A percentile compares a stretch with the other conserved stretches of the same genome.
Conservation (phyloP, 768 basidiomycete species). For the Trametes maxima region DNA sequence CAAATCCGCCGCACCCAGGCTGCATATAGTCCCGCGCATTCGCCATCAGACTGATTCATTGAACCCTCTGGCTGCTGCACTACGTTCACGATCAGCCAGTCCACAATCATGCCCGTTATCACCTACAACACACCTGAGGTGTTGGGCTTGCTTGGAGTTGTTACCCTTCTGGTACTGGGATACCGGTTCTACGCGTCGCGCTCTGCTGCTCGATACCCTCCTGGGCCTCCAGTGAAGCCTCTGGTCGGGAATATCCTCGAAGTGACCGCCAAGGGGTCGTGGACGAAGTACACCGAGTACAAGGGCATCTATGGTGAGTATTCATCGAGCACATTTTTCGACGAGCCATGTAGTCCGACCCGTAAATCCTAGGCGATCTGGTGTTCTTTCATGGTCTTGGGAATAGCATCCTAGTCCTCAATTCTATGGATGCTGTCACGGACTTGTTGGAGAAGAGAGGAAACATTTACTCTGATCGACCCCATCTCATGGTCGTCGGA, state of each 20-base stretch:
- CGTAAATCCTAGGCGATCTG: slow-evolving; percentile 29
- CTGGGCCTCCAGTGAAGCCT: slow-evolving; percentile 17
- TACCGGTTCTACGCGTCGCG: no score
- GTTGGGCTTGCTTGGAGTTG: no score
- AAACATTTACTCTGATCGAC: slow-evolving; percentile 35
- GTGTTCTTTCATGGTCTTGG: slow-evolving; percentile 34
- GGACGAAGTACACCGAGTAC: slow-evolving; percentile 11
- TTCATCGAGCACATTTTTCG: not conserved
- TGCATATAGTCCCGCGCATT: no score
- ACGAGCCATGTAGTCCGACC: not conserved
- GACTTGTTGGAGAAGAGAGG: slow-evolving; percentile 36
- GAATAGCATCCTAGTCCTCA: slow-evolving; percentile 33
- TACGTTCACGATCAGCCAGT: no score
- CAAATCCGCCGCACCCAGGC: no score
- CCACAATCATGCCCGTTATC: no score
- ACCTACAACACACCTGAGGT: no score
- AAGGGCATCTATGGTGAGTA: slow-evolving; percentile 16
- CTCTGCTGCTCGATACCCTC: slow-evolving; percentile 8
- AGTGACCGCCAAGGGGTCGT: slow-evolving; percentile 1
- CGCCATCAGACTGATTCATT: no score
- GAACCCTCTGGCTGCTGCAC: no score
- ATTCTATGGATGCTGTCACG: slow-evolving; percentile 29
- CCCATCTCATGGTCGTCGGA: slow-evolving; percentile 39
- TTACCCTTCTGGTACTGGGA: no score
- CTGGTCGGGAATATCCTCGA: slow-evolving; percentile 21